Base-by-base conservation (phyloP, 805 yeast species). In the Ogataea haglerorum region DNA sequence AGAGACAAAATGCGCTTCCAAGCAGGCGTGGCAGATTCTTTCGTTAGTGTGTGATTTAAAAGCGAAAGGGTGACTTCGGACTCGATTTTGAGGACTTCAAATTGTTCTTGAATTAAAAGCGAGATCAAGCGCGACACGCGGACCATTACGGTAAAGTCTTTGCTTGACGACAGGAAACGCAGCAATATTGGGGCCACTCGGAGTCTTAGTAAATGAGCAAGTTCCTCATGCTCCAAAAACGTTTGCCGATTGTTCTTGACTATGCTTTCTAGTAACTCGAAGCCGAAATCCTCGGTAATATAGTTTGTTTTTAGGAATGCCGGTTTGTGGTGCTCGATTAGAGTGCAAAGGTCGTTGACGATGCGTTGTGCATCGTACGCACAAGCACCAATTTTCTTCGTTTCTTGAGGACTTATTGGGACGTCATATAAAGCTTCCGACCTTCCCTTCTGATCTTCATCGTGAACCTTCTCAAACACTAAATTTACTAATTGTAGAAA, bases 261-360 rank as follows among this genome's bases (percentile, higher is more conserved):
- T 4, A 90, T 72, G 42, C 83, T 83, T 61, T 93, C 98, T 16
- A 93, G 60, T 21, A 91, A 72, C 56, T 91, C 99, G 38, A 93
- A 73, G 0, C 88, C 87, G 43, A 88, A 72, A 33, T 78, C 73
- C 60, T 82, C 76, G 32, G 85, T 70, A 24, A 83, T 56, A 40
- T 72, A 64, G 35, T 68, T 63, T 25, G 78, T 61, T 43, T 74
- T 74, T 40, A 88, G 60, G 48, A 76, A 79, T 1, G 58, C 45
- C 0, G 88, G 80, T 23, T 69, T 67, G 43, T 74, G 78, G 42
- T 72, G 76, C 38, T 80, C 84, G 8, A 82, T 74, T 28, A 85
- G 58, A 2, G 74, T 68, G 52, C 95, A 87, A 19, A 91, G 67
- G 59, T 90, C 96, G 14, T 67, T 63, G 46, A 90, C 78, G 3